Evolutionary conservation across 192 early-diverging fungal genomes (phyloP).

Genomic region (Phycomyces nitens): DNA sequence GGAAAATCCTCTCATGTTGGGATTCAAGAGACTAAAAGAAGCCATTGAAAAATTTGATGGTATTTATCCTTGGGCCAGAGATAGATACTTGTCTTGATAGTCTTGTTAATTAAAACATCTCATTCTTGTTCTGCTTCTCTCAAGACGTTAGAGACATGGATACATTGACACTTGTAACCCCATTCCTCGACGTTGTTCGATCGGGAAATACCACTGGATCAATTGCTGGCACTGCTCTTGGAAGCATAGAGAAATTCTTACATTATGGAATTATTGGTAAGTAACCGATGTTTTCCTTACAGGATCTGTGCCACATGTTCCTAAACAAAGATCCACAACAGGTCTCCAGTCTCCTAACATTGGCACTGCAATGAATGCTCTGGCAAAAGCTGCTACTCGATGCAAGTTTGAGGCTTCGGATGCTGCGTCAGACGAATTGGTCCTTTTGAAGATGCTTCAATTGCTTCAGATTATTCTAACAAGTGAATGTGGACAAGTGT

Average conservation of each 20-base stretch:
- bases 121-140: not conserved
- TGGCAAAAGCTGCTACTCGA: conserved; percentile 84
- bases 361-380: conserved; percentile 61
- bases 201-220: conserved; percentile 92
- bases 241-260: conserved; percentile 87
- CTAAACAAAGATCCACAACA: too few relatives aligned
- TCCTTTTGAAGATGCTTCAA: conserved; percentile 84
- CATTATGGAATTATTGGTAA: conserved; percentile 71
- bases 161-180: conserved; percentile 72
- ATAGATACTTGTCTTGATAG: not conserved
- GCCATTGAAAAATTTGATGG: conserved; percentile 49
- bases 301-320: too few relatives aligned
- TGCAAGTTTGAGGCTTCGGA: conserved; percentile 97
- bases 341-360: conserved; percentile 55
- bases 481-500: conserved; percentile 60
- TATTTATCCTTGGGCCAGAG: conserved; percentile 22
- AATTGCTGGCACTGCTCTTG: conserved; percentile 89
- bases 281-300: too few relatives aligned
- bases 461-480: conserved; percentile 73
- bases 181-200: conserved; percentile 90
- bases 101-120: too few relatives aligned
- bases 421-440: conserved; percentile 90
- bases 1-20: conserved; percentile 65
- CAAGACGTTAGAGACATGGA: conserved; percentile 61
- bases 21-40: conserved; percentile 62